A percentile compares a stretch with the other conserved stretches of the same genome.
phyloP scores from a whole-genome alignment of 2,329 filamentous ascomycete species.

The Pseudonectria buxi region DNA sequence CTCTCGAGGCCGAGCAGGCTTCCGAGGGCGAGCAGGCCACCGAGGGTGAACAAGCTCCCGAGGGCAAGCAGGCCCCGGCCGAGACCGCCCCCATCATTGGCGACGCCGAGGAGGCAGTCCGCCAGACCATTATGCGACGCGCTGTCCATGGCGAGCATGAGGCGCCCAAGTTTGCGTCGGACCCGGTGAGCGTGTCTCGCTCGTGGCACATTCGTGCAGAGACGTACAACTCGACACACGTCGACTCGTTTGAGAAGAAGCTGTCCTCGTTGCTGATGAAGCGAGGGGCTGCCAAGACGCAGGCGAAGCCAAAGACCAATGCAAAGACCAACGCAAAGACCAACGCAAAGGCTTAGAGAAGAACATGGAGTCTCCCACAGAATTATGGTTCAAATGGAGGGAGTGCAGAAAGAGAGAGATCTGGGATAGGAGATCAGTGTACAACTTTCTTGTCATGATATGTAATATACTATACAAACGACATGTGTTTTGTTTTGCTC shows the following conservation, averaged over 20 bases:
- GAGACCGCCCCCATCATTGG: slow-evolving; percentile 21
- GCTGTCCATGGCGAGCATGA: slow-evolving; percentile 32
- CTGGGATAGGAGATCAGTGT: slow-evolving; percentile 15
- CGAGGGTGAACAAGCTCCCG: slow-evolving; percentile 7
- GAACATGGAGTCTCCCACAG: neutral
- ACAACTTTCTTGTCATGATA: slow-evolving; percentile 20
- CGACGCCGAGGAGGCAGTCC: slow-evolving; percentile 27
- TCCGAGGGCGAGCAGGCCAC: slow-evolving; percentile 14
- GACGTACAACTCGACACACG: slow-evolving; percentile 29
- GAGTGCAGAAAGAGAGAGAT: slow-evolving; percentile 3
- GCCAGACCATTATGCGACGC: slow-evolving; percentile 25
- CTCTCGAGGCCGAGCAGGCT: slow-evolving; percentile 19
- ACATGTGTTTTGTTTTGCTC: slow-evolving; percentile 8
- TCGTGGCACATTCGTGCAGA: slow-evolving; percentile 32
- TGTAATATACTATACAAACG: slow-evolving; percentile 22
- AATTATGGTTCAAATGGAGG: too few relatives aligned
- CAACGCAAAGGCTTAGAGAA: slow-evolving; percentile 17
- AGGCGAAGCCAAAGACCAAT: slow-evolving; percentile 13
- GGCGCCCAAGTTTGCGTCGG: slow-evolving; percentile 26
- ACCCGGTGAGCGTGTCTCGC: slow-evolving; percentile 28
- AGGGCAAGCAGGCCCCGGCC: slow-evolving; percentile 8
- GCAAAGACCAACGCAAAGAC: slow-evolving; percentile 19
- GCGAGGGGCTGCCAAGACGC: too few relatives aligned
- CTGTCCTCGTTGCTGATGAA: slow-evolving; percentile 25
- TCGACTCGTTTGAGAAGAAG: slow-evolving; percentile 34